Base-by-base conservation (phyloP, 129 eudicot species). In the Gnaphalium uliginosum region DNA sequence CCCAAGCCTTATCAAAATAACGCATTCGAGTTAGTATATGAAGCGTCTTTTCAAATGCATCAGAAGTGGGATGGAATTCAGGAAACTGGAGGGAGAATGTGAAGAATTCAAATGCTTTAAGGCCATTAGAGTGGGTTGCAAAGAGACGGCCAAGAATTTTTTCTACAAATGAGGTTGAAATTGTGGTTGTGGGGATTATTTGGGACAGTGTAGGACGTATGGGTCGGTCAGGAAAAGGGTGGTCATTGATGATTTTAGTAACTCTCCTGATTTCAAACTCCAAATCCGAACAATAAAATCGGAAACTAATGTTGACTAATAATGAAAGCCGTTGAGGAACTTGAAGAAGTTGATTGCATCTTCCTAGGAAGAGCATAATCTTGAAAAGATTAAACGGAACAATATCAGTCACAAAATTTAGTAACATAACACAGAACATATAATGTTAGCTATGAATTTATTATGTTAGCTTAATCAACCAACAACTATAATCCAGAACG, bases 11-110 rank as follows among this genome's bases (percentile, higher is more conserved):
- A 18, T 58, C 78, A 76, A 89, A 90, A 77, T 85, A 69, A 21
- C 98, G 90, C 98, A 92, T 92, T 25, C 96, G 83, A 6, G 92
- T 68, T 69, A 92, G 82, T 72, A 92, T 92, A 76, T 89, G 98
- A 56, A 92, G 90, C 8, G 90, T 89, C 78, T 87, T 92, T 80
- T 92, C 98, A 76, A 89, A 84, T 7, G 96, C 89, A 73, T 81
- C 94, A 15, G 94, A 67, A 77, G 81, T 86, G 35, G 95, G 98
- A 62, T 22, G 17, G 56, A 76, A 87, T 19, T 75, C 53, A 19
- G 89, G 68, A 46, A 69, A 68, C 4, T 73, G 75, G 26, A 92
- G 88, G 68, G 86, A 75, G 68, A 84, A 89, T 21, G 83, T 86
- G 81, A 92, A 92, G 80, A 92, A 86, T 58, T 92, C 96, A 30